Evolutionary conservation across 2,329 filamentous ascomycete species (phyloP).

Genomic region (Westerdykella aurantiaca): DNA sequence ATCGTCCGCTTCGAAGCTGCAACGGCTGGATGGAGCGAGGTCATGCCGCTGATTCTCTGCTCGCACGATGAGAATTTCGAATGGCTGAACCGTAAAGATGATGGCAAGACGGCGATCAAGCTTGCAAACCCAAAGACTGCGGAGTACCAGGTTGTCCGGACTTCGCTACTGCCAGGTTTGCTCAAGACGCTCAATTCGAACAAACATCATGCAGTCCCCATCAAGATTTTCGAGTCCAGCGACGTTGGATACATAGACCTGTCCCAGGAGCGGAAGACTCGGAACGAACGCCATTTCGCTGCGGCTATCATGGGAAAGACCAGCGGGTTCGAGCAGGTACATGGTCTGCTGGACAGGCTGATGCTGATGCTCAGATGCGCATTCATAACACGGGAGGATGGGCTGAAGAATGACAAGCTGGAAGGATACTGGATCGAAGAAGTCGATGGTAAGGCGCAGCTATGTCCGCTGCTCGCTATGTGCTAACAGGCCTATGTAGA

Average conservation of each 20-base stretch:
- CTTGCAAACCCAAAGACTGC: conserved; percentile 89
- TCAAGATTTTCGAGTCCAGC: conserved; percentile 87
- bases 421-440: conserved; percentile 89
- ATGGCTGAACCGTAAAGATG: conserved; percentile 86
- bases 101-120: conserved; percentile 73
- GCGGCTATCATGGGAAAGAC: conserved; percentile 93
- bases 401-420: conserved; percentile 54
- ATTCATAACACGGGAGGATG: conserved; percentile 71
- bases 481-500: conserved; percentile 44
- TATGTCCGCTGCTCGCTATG: background rate
- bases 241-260: conserved; percentile 91
- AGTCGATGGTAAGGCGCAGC: conserved; percentile 59
- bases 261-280: conserved; percentile 69
- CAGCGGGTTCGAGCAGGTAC: conserved; percentile 90
- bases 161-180: conserved; percentile 76
- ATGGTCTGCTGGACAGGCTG: conserved; percentile 85
- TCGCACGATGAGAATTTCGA: conserved; percentile 97
- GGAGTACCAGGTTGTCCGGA: conserved; percentile 91
- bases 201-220: conserved; percentile 78
- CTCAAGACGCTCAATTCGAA: conserved; percentile 94
- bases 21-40: conserved; percentile 94
- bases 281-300: conserved; percentile 94
- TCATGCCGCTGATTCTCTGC: conserved; percentile 92
- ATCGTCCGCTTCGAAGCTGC: conserved; percentile 84
- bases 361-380: conserved; percentile 84